These are phyloP conservation scores for Daldinia vernicosa DNA, from an alignment of 495 filamentous ascomycete species.

Conservation along the genomic window DNA sequence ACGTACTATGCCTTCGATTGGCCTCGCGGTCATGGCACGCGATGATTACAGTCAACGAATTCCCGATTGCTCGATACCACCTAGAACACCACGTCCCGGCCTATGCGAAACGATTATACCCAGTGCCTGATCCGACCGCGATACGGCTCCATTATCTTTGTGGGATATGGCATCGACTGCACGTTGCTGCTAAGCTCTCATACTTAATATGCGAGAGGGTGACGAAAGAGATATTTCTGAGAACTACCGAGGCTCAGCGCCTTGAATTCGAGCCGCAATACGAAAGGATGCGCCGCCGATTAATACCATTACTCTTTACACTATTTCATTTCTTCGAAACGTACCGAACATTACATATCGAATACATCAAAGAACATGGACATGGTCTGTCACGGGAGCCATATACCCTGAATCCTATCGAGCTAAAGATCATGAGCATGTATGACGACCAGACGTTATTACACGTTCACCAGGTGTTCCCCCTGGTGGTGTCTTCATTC, in stretches of 20 bases:
- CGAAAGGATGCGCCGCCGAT: constrained; percentile 63
- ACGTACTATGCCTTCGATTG: constrained; percentile 61
- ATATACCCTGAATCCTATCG: constrained; percentile 62
- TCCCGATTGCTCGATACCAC: constrained; percentile 64
- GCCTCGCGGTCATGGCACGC: constrained; percentile 63
- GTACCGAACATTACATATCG: constrained; percentile 62
- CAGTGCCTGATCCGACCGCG: constrained; percentile 50
- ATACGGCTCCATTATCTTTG: constrained; percentile 65
- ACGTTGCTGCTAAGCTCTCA: constrained; percentile 64
- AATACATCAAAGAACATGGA: constrained; percentile 58
- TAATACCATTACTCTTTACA: constrained; percentile 64
- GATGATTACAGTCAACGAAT: constrained; percentile 64
- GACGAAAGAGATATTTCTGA: constrained; percentile 65
- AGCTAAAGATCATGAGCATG: constrained; percentile 62
- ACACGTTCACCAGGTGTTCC: constrained; percentile 64
- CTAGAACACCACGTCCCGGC: constrained; percentile 61
- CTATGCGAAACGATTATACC: constrained; percentile 63
- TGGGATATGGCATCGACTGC: constrained; percentile 66
- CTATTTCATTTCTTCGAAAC: constrained; percentile 69
- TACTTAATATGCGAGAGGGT: constrained; percentile 63
- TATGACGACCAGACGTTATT: constrained; percentile 65
- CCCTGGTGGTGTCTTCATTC: constrained; percentile 64
- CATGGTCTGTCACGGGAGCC: constrained; percentile 51
- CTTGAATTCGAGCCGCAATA: constrained; percentile 62
- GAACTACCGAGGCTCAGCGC: constrained; percentile 58